Percentiles rank a stretch among this genome's conserved stretches.
Evolutionary conservation across 2,329 filamentous ascomycete genomes (phyloP).

Genomic region (Scopulariopsis brevicaulis): DNA sequence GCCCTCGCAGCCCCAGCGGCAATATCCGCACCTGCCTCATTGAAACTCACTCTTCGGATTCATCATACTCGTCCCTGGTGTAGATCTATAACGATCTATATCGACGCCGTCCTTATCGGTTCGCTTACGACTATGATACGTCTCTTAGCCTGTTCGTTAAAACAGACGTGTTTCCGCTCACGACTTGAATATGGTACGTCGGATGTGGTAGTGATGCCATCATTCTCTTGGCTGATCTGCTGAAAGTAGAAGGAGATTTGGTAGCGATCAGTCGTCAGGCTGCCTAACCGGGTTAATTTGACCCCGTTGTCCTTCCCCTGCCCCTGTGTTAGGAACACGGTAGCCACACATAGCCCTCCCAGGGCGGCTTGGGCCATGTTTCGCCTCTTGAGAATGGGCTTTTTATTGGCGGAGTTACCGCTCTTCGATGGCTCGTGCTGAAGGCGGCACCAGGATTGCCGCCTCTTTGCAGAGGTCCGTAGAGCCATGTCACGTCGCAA

Average conservation of each 20-base stretch:
- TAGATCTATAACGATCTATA: too few species aligned
- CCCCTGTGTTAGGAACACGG: neutral
- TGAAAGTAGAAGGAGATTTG: neutral
- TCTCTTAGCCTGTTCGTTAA: neutral
- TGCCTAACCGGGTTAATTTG: neutral
- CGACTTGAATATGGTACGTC: neutral
- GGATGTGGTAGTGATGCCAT: neutral
- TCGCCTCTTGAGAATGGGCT: neutral
- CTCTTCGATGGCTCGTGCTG: neutral
- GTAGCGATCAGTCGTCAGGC: neutral
- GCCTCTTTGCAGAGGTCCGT: neutral
- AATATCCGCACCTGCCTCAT: too few species aligned
- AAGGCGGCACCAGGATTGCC: neutral
- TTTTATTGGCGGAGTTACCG: neutral
- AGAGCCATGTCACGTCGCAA: neutral
- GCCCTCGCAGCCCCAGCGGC: too few species aligned
- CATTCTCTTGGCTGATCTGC: neutral
- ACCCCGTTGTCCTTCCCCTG: neutral
- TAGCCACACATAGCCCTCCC: neutral
- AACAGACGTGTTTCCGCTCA: neutral
- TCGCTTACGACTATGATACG: neutral
- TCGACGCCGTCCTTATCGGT: too few species aligned
- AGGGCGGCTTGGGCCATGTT: neutral
- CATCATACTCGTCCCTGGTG: too few species aligned
- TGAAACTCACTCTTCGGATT: too few species aligned